Evolutionary conservation across 768 basidiomycete species (phyloP).

Genomic region (Phanerochaete carnosa): DNA sequence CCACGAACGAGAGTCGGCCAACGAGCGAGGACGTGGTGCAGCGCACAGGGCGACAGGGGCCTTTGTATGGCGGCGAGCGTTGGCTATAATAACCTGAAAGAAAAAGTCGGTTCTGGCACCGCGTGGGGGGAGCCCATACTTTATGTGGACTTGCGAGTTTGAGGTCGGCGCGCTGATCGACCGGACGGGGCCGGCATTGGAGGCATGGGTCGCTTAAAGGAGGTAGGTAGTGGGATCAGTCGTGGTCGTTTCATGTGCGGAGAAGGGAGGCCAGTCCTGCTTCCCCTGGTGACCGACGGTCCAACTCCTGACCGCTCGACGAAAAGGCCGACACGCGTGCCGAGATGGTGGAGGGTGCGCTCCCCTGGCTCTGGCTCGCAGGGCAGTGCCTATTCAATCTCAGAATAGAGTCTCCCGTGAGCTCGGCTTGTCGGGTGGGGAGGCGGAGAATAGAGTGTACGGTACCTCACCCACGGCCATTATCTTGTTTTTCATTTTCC

Average conservation of each 20-base stretch:
- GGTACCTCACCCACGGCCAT: neutral
- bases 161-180: slow-evolving; percentile 12
- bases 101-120: slow-evolving; percentile 4
- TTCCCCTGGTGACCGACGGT: slow-evolving; percentile 11
- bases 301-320: slow-evolving; percentile 4
- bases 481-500: neutral
- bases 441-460: neutral
- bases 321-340: neutral
- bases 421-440: slow-evolving; percentile 2
- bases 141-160: slow-evolving; percentile 12
- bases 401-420: slow-evolving; percentile 1
- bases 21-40: neutral
- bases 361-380: neutral
- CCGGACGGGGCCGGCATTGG: slow-evolving; percentile 12
- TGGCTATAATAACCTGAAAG: slow-evolving; percentile 3
- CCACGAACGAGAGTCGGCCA: neutral
- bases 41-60: neutral
- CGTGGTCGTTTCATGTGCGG: slow-evolving; percentile 9
- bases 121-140: slow-evolving; percentile 8
- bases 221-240: slow-evolving; percentile 11
- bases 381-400: neutral
- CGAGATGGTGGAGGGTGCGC: neutral
- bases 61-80: neutral
- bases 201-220: slow-evolving; percentile 10
- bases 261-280: slow-evolving; percentile 4